Base-by-base conservation (phyloP, 78 protist genomes). In the Tieghemostelium lacteum region DNA sequence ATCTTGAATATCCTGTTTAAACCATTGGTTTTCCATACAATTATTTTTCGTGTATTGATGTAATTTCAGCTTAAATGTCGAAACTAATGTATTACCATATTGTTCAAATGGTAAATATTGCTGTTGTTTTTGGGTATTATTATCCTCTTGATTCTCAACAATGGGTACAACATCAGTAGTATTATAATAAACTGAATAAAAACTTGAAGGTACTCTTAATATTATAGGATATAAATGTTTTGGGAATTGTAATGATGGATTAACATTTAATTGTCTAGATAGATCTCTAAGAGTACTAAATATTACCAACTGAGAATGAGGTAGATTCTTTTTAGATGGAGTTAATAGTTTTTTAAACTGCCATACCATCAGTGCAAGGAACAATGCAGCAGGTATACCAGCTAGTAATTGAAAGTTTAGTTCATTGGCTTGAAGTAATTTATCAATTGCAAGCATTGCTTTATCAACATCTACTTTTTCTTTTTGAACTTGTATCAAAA, bases 381-480 rank as follows among this genome's bases (percentile, higher is more conserved):
- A 34, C 0, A 74, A 5, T 7, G 28, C 86, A 3, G 92, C n/a
- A 17, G 92, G 92, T 5, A 86, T 86, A 24, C 83, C 92, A 12
- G 92, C 92, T 0, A 86, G 39, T 12, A 86, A 45, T 34, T 75
- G 92, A 37, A 86, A 86, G 33, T 86, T 86, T 19, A 86, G 17
- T 61, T 86, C 92, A 40, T 86, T 86, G 3, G 83, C 8, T 86
- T 75, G 85, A 2, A 86, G 83, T 20, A 86, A n/a, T 17, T 86
- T 86, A 29, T 86, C 92, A 36, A 86, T 63, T 12, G 85, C 87
- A 3, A 57, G 45, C 83, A 86, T 71, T 17, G 92, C 78, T 58
- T 66, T 74, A 5, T 86, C 92, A 6, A 86, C 83, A 57, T 86
- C 92, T 14, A 86, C 92, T 40, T 75, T 75, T 22, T 61, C 87